These are phyloP conservation scores for Gossypium lobatum DNA, from an alignment of 441 rosid genomes.

Conservation along the genomic window DNA sequence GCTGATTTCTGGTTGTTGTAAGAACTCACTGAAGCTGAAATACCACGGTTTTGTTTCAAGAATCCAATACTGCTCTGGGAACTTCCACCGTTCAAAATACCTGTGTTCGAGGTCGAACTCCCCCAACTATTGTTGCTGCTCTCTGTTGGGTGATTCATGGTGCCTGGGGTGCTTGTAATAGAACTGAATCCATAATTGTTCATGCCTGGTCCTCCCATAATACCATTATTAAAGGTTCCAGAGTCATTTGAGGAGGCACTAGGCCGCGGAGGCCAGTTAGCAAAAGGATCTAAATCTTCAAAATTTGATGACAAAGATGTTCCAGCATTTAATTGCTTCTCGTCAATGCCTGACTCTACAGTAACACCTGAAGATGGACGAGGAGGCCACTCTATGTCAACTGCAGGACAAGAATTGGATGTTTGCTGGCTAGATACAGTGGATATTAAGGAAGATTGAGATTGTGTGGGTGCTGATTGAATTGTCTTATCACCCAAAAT, in stretches of 20 bases:
- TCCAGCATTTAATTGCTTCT: conserved; percentile 33
- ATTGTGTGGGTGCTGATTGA: conserved; percentile 34
- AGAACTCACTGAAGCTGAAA: conserved; percentile 25
- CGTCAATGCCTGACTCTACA: conserved; percentile 28
- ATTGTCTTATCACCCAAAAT: conserved; percentile 28
- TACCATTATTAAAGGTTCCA: conserved; percentile 36
- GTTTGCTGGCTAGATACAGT: conserved; percentile 35
- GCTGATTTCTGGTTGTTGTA: conserved; percentile 41
- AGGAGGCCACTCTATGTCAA: conserved; percentile 91
- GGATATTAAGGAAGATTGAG: conserved; percentile 35
- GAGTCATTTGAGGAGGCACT: conserved; percentile 20
- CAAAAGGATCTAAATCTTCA: conserved; percentile 80
- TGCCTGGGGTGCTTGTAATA: conserved; percentile 26
- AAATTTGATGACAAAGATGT: conserved; percentile 42
- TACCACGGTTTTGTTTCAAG: conserved; percentile 51
- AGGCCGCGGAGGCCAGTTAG: conserved; percentile 76
- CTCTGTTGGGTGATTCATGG: conserved; percentile 26
- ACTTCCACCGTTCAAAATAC: conserved; percentile 27
- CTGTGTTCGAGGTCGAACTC: conserved; percentile 24
- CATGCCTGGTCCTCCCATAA: conserved; percentile 16
- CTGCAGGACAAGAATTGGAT: conserved; percentile 50
- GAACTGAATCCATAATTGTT: conserved; percentile 27
- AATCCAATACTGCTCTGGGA: conserved; percentile 45
- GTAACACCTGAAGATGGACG: conserved; percentile 34
- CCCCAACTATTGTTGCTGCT: conserved; percentile 45